Evolutionary conservation across 2,329 filamentous ascomycete genomes (phyloP), one percentile per base, ranked within the genome.

Genomic region (Talaromyces atroroseus): DNA sequence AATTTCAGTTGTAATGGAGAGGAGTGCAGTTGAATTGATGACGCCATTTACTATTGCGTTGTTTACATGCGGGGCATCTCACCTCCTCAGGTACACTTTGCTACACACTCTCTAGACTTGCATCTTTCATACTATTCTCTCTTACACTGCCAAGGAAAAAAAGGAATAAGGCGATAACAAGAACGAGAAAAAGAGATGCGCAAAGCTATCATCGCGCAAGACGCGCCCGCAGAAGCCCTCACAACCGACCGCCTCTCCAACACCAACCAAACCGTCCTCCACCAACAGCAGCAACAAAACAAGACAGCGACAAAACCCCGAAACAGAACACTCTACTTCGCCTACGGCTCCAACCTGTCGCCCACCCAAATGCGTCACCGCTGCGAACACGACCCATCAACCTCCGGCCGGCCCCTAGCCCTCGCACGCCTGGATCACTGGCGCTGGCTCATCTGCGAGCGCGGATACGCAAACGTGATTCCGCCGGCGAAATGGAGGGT

Each of bases 271-370:
- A 62, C 65, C 66, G 63, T 68, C 52, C 45, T 23, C 40, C 48
- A 45, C 45, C 59, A 51, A 46, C 56, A 60, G 36, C 52, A 32
- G 23, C 16, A 26, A 46, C 42, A 54, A 38, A 52, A 56, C 18
- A 23, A 38, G 32, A 40, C 7, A n/a, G 26, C 6, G 10, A 50
- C 47, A 36, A 26, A 21, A 29, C 1, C 29, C 11, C n/a, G 10
- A 5, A 42, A 21, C 29, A 64, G 64, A 55, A 64, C 69, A 34
- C 68, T 74, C 61, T 76, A 76, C 61, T 75, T 76, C 57, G 73
- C 74, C 52, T 76, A 73, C 58, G 74, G 74, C 51, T 75, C 72
- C 44, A 76, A 76, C 55, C 70, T 76, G 26, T 76, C 74, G 4
- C 66, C 69, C 23, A 68, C 65, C 2, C 74, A 76, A 51, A 76